phyloP scores from a whole-genome alignment of 2,329 filamentous ascomycete genomes.

The Aspergillus sojae region DNA sequence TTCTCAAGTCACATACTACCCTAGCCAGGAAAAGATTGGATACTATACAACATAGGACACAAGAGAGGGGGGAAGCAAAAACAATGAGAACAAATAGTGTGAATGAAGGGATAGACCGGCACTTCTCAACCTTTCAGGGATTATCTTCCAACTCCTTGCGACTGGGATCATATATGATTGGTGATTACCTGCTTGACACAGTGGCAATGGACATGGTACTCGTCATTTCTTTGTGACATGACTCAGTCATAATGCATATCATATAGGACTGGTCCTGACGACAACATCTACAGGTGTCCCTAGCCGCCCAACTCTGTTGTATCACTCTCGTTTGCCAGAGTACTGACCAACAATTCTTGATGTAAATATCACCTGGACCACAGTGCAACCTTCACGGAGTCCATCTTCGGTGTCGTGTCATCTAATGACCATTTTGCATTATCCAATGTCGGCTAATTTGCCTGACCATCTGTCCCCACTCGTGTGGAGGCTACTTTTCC shows the following conservation, averaged over 20 bases:
- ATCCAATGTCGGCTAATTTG: conserved; percentile 6
- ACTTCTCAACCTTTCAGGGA: not conserved
- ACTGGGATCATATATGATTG: not conserved
- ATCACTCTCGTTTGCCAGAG: not conserved
- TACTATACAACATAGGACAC: not conserved
- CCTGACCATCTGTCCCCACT: not conserved
- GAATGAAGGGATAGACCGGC: not conserved
- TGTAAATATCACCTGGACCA: not conserved
- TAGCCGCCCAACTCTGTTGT: not conserved
- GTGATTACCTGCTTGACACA: not conserved
- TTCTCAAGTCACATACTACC: not conserved
- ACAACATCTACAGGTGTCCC: not conserved
- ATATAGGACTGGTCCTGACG: not conserved
- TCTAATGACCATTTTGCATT: conserved; percentile 23
- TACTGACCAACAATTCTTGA: not conserved
- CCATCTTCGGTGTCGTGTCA: not conserved
- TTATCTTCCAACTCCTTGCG: not conserved
- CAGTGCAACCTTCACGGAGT: not conserved
- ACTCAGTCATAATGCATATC: not conserved
- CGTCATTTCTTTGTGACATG: not conserved
- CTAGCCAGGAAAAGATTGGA: not conserved
- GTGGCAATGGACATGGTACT: not conserved
- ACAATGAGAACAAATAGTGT: not conserved
- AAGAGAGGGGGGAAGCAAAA: not conserved
- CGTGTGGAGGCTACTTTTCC: not conserved